Base-by-base conservation (phyloP, 2,329 filamentous ascomycete genomes). In the Colletotrichum siamense region DNA sequence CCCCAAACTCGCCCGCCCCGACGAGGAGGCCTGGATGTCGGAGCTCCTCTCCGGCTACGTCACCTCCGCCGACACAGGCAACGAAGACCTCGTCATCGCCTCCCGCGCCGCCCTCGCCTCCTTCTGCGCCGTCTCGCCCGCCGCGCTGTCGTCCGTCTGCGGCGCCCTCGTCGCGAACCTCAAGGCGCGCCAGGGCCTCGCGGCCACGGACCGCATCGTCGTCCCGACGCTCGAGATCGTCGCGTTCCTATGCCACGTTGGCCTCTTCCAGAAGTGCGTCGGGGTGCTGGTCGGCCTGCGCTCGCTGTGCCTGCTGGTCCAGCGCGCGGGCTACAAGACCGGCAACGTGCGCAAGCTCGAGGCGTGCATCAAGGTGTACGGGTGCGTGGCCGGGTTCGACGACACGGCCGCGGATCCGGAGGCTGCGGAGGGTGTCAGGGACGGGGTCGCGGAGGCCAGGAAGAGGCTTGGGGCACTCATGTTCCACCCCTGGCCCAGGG, bases 301-400 rank as follows among this genome's bases (percentile, higher is more conserved):
- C 76, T 88, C 84, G 8, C 85, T 98, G 5, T 95, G 96, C 75
- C 87, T 92, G 8, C 88, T 92, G 44, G 91, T 94, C 6, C 95
- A 98, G 81, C 95, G 94, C 83, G 91, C 94, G 1, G 94, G 96
- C 78, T 96, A 94, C 87, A 96, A 96, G 85, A 94, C 94, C 1
- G 92, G 94, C 24, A 97, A 95, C 82, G 91, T 98, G 59, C 91
- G 93, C 67, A 96, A 97, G 83, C 89, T 99, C 2, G 91, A 95
- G 82, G 94, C 95, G 1, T 95, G 95, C 26, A 87, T 98, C 77
- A 94, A 93, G 80, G 91, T 97, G 15, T 99, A 98, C 84, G 91
- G 93, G 4, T 92, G 92, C 1, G 85, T 98, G 30, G 91, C 92
- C 6, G 83, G 83, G 3, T 81, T 86, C 63, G 78, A 52, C n/a